Evolutionary conservation across 2,329 filamentous ascomycete genomes (phyloP), one percentile per base, ranked within the genome.

Genomic region (Magnaporthiopsis incrustans): DNA sequence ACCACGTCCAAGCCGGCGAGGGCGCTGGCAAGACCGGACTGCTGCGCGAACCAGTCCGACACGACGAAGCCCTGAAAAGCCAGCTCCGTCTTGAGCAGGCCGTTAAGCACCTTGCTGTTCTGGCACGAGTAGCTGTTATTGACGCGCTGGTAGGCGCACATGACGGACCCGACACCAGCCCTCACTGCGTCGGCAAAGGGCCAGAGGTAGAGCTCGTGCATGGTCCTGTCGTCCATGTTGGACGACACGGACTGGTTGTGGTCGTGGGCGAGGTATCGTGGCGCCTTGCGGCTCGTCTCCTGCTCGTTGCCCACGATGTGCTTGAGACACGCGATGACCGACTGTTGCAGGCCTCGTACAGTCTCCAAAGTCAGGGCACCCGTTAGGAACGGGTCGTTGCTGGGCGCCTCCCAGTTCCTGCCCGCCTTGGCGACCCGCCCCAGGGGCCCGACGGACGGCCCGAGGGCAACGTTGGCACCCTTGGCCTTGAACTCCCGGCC

Each of bases 101-200:
- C 84, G 69, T 92, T 92, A 59, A 88, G 77, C 0, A 84, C 76
- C 66, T 87, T 85, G 66, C 84, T 85, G 74, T 91, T 92, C 69
- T 88, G 81, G 73, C 89, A 92, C 4, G 79, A 84, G 68, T 89
- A 90, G 26, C 83, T 88, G 74, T 88, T 88, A 74, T 92, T 92
- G 70, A 89, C 74, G 64, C 88, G 84, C 70, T 90, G 84, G 75
- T 90, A 91, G 0, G 84, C 86, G 75, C 83, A 85, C 82, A 85
- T 85, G 63, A 85, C 77, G 56, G 77, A 79, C 1, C 75, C 78
- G 0, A 83, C 83, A 2, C 86, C 85, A 1, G 87, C 86, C 58
- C 80, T 79, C n/a, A 89, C 82, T 0, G 87, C 85, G 71, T 63
- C 65, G 26, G 61, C 57, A 60, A 66, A 63, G 8, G 63, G 63